phyloP scores from a whole-genome alignment of 2,329 filamentous ascomycete species.

The Ilyonectria robusta region DNA sequence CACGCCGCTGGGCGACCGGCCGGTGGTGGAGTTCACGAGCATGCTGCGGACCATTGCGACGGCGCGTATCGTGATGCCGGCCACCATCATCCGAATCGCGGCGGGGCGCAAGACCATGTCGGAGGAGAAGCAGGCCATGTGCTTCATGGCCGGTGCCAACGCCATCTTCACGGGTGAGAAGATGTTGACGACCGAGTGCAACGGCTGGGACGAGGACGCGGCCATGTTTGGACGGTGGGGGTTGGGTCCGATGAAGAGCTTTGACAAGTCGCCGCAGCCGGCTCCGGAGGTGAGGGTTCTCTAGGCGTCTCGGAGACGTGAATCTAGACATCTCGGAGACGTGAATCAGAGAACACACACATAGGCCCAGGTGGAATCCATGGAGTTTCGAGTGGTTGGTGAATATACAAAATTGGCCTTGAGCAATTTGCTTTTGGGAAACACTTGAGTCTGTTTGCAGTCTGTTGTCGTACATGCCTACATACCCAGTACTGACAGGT shows the following conservation, averaged over 20 bases:
- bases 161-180: conserved; percentile 97
- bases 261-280: conserved; percentile 53
- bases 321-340: conserved; percentile 18
- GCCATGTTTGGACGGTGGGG: conserved; percentile 89
- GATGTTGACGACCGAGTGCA: conserved; percentile 94
- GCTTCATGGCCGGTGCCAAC: conserved; percentile 92
- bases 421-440: background rate
- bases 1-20: conserved; percentile 83
- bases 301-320: conserved; percentile 21
- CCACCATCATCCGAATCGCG: conserved; percentile 88
- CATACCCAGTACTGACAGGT: background rate
- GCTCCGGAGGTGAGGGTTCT: conserved; percentile 46
- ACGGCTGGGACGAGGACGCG: conserved; percentile 90
- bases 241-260: conserved; percentile 80
- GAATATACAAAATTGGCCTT: background rate
- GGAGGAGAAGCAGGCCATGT: conserved; percentile 90
- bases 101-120: conserved; percentile 87
- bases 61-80: conserved; percentile 85
- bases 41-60: conserved; percentile 88
- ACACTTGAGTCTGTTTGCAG: background rate
- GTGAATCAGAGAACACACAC: background rate
- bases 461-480: background rate
- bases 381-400: conserved; percentile 1
- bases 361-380: background rate
- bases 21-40: conserved; percentile 81